Evolutionary conservation across 1,139 yeast genomes (phyloP).

Genomic region (Debaryomyces singareniensis): DNA sequence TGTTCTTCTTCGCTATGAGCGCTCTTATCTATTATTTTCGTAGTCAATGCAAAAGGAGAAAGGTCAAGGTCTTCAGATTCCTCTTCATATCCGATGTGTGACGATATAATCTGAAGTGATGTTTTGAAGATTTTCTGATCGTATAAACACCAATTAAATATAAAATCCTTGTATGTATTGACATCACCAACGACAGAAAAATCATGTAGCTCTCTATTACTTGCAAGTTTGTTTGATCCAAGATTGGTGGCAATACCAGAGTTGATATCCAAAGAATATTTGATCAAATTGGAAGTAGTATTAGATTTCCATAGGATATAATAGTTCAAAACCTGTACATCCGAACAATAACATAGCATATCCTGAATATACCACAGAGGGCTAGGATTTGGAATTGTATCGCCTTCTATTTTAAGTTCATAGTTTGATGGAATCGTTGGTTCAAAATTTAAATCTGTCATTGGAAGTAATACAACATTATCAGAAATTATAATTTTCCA

Average conservation of each 20-base stretch:
- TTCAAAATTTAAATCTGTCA: slow-evolving; percentile 18
- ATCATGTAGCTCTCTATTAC: slow-evolving; percentile 1
- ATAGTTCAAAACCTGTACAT: slow-evolving; percentile 11
- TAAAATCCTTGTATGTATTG: slow-evolving; percentile 33
- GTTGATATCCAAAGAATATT: slow-evolving; percentile 17
- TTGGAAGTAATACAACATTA: slow-evolving; percentile 15
- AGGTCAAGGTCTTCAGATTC: slow-evolving; percentile 1
- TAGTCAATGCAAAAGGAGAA: neutral
- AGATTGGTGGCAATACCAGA: slow-evolving; percentile 5
- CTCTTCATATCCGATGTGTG: slow-evolving; percentile 14
- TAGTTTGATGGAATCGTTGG: slow-evolving; percentile 20
- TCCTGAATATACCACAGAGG: slow-evolving; percentile 48
- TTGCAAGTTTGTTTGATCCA: slow-evolving; percentile 9
- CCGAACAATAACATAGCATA: slow-evolving; percentile 22
- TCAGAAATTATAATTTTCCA: slow-evolving; percentile 15
- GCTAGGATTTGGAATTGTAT: slow-evolving; percentile 5
- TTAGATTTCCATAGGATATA: slow-evolving; percentile 60
- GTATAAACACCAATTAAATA: slow-evolving; percentile 45
- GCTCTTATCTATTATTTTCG: slow-evolving; percentile 16
- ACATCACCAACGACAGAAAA: slow-evolving; percentile 17
- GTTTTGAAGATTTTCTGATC: slow-evolving; percentile 38
- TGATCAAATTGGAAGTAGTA: slow-evolving; percentile 39
- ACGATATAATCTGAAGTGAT: slow-evolving; percentile 26
- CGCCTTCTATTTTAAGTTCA: neutral
- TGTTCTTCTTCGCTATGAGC: slow-evolving; percentile 8